phyloP scores from a whole-genome alignment of 768 basidiomycete genomes.

The Tricholomella constricta region DNA sequence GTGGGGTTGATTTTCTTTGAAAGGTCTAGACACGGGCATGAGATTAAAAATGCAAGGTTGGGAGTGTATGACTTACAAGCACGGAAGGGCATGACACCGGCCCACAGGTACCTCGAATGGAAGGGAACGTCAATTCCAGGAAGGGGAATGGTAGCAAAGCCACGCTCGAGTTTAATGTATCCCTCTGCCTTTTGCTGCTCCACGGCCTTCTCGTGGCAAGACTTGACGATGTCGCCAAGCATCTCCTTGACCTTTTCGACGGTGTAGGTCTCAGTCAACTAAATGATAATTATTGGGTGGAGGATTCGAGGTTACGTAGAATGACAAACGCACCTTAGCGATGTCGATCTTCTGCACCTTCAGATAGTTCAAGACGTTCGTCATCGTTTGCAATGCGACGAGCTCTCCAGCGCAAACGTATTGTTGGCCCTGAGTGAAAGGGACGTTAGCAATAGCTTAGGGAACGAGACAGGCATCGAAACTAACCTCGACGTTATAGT shows the following conservation, averaged over 20 bases:
- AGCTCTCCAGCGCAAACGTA: conserved; percentile 99
- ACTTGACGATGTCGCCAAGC: conserved; percentile 88
- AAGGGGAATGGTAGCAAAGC: conserved; percentile 93
- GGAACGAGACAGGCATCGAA: neutral
- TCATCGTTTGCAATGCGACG: conserved; percentile 88
- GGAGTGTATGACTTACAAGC: conserved; percentile 67
- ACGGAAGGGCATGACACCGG: conserved; percentile 96
- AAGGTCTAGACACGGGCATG: conserved; percentile 55
- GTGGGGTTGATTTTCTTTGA: conserved; percentile 97
- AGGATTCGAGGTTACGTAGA: neutral
- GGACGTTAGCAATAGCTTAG: conserved; percentile 5
- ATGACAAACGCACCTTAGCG: conserved; percentile 54
- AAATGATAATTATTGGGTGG: conserved; percentile 3
- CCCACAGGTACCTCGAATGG: conserved; percentile 99
- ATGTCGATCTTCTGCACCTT: conserved; percentile 97
- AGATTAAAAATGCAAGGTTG: neutral
- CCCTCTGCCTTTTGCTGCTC: conserved; percentile 83
- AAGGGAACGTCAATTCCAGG: conserved; percentile 99
- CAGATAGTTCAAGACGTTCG: conserved; percentile 94
- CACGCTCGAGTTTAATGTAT: conserved; percentile 92
- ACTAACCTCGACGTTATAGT: conserved; percentile 88
- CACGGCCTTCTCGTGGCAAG: conserved; percentile 72
- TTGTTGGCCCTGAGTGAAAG: conserved; percentile 83
- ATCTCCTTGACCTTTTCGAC: conserved; percentile 96
- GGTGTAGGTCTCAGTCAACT: conserved; percentile 87